Base-by-base conservation (phyloP, 352 stramenopile species). In the Globisporangium solare region DNA sequence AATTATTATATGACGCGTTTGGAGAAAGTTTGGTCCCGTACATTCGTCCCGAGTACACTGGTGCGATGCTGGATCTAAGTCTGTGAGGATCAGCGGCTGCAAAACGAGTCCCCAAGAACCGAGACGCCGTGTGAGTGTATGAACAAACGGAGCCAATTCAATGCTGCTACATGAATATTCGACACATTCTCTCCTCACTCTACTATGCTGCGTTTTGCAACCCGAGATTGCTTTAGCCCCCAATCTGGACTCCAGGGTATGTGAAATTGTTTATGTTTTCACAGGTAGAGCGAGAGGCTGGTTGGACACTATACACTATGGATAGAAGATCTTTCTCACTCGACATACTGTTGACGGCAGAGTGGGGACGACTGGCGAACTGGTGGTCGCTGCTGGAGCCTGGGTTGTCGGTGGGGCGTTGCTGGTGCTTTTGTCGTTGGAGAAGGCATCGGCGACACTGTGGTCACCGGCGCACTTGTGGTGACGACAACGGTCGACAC, bases 11-110 rank as follows among this genome's bases (percentile, higher is more conserved):
- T 62, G 84, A 92, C 15, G 78, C 80, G 0, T 94, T 94, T 62
- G 84, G 84, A 8, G 84, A 94, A 52, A 79, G 76, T 32, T 68
- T 94, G 6, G 67, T 88, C 52, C 83, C 83, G 12, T 94, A 92
- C 61, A 84, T 88, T 51, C 71, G 74, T n/a, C 67, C 73, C 47
- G 67, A 84, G 22, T 61, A 77, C 14, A 60, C 61, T 35, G 63
- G 22, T 15, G 65, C 66, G 61, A 74, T 81, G 66, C 64, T 83
- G 15, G 68, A 83, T 48, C 48, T 83, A 55, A 81, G 66, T 45
- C 60, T 86, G 17, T 80, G 47, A 64, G 46, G 21, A n/a, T n/a
- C 12, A n/a, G 45, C 21, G 54, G 32, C 3, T 35, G 27, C 7
- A 35, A 35, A 8, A 35, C 3, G 0, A 8, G 0, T 6, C 24